phyloP scores from a whole-genome alignment of 2,329 filamentous ascomycete genomes.

The Botrytis cinerea region DNA sequence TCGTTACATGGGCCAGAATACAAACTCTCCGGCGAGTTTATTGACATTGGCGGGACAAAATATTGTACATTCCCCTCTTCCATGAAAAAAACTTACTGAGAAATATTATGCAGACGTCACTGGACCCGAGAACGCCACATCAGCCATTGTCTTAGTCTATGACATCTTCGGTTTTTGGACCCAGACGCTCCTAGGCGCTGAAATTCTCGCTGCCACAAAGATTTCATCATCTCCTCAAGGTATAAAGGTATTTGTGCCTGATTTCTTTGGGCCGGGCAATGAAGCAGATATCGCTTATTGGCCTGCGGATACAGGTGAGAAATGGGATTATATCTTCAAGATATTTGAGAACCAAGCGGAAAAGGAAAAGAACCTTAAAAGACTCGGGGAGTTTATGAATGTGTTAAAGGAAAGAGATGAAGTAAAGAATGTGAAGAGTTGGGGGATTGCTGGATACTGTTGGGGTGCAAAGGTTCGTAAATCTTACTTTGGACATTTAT shows the following conservation, averaged over 20 bases:
- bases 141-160: constrained; percentile 61
- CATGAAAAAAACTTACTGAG: not conserved
- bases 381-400: constrained; percentile 24
- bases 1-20: constrained; percentile 3
- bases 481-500: not conserved
- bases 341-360: constrained; percentile 31
- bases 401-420: constrained; percentile 24
- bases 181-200: constrained; percentile 68
- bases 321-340: constrained; percentile 33
- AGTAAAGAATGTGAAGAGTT: constrained; percentile 31
- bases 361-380: constrained; percentile 24
- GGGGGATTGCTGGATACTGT: constrained; percentile 50
- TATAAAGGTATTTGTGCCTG: constrained; percentile 85
- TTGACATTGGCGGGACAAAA: constrained; percentile 1
- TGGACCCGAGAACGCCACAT: constrained; percentile 49
- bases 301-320: constrained; percentile 28
- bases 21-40: constrained; percentile 2
- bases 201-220: constrained; percentile 54
- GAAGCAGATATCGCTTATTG: constrained; percentile 28
- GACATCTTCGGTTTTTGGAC: constrained; percentile 71
- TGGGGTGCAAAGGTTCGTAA: constrained; percentile 63
- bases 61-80: not conserved
- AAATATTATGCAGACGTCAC: constrained; percentile 45
- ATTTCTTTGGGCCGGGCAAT: constrained; percentile 73
- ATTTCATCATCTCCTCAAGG: constrained; percentile 46